phyloP scores from a whole-genome alignment of 352 stramenopile species.

The Phytopythium montanum region DNA sequence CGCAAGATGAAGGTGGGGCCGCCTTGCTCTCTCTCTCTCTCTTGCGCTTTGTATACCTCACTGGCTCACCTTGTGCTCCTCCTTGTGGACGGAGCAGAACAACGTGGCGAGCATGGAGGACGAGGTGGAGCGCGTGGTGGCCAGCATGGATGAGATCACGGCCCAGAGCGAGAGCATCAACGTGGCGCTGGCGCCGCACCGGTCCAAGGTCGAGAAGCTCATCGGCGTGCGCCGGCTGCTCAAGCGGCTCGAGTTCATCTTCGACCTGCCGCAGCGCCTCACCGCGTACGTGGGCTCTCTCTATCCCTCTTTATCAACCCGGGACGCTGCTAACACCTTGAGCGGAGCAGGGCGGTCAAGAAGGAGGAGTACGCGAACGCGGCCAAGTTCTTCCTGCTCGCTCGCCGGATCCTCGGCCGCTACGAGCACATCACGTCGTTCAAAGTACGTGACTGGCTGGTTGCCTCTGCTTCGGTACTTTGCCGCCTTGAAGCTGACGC shows the following conservation, averaged over 20 bases:
- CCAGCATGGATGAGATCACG: slow-evolving; percentile 88
- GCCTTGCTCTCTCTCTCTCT: background rate
- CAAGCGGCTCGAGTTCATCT: slow-evolving; percentile 96
- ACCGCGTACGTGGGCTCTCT: slow-evolving; percentile 30
- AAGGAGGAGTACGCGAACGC: slow-evolving; percentile 86
- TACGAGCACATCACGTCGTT: slow-evolving; percentile 90
- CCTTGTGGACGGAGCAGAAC: slow-evolving; percentile 24
- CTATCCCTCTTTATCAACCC: no score
- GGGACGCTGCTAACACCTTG: background rate
- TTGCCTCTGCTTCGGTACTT: no score
- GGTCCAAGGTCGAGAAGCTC: slow-evolving; percentile 95
- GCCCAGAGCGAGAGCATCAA: slow-evolving; percentile 87
- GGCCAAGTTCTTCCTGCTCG: slow-evolving; percentile 86
- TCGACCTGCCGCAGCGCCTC: slow-evolving; percentile 93
- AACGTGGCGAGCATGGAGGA: slow-evolving; percentile 92
- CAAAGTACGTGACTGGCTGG: slow-evolving; percentile 46
- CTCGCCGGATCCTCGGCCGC: slow-evolving; percentile 75
- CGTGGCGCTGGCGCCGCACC: slow-evolving; percentile 74
- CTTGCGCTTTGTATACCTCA: no score
- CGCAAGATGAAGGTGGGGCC: slow-evolving; percentile 89
- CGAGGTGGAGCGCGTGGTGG: slow-evolving; percentile 83
- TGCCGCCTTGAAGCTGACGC: background rate
- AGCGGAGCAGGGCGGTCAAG: slow-evolving; percentile 56
- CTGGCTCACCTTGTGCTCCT: no score
- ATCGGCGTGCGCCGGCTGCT: slow-evolving; percentile 94